Conservation (phyloP, 2,329 filamentous ascomycete genomes). For the Phaeosphaeria sp. region DNA sequence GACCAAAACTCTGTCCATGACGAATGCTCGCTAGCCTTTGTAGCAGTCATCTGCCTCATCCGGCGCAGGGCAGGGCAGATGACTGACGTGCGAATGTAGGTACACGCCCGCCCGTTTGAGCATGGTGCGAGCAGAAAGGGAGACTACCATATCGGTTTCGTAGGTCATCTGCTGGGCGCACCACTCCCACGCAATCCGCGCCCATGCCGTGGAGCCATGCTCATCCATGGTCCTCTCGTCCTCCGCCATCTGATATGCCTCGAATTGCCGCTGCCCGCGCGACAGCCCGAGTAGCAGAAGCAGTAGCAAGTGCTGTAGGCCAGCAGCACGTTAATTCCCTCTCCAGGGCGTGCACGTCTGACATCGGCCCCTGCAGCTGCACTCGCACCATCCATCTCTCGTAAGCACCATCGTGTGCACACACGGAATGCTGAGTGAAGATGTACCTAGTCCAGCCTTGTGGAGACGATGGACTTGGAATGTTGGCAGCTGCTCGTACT, state of each 20-base stretch:
- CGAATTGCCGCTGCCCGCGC: background rate
- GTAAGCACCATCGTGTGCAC: slow-evolving; percentile 25
- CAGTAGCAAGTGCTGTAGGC: slow-evolving; percentile 5
- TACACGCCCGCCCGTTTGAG: slow-evolving; percentile 34
- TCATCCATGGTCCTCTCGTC: background rate
- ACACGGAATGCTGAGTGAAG: slow-evolving; percentile 19
- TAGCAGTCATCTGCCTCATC: slow-evolving; percentile 42
- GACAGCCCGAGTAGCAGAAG: background rate
- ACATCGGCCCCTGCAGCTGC: slow-evolving; percentile 41
- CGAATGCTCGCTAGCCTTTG: slow-evolving; percentile 28
- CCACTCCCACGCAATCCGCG: slow-evolving; percentile 12
- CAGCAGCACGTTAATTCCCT: slow-evolving; percentile 5
- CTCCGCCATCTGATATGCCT: background rate
- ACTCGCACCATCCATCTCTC: slow-evolving; percentile 21
- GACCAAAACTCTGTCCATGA: slow-evolving; percentile 27
- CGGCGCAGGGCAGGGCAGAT: slow-evolving; percentile 41
- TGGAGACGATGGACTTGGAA: slow-evolving; percentile 13
- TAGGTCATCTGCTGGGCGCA: slow-evolving; percentile 34
- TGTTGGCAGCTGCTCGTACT: slow-evolving; percentile 12
- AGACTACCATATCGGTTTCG: slow-evolving; percentile 34
- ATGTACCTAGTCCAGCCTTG: slow-evolving; percentile 13
- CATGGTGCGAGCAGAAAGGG: slow-evolving; percentile 20
- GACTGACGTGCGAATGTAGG: slow-evolving; percentile 40
- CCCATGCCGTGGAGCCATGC: slow-evolving; percentile 4
- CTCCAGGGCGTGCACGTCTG: slow-evolving; percentile 26